These are phyloP conservation scores for Jaltomata sinuosa DNA, from an alignment of 257 asterid species.

Conservation along the genomic window DNA sequence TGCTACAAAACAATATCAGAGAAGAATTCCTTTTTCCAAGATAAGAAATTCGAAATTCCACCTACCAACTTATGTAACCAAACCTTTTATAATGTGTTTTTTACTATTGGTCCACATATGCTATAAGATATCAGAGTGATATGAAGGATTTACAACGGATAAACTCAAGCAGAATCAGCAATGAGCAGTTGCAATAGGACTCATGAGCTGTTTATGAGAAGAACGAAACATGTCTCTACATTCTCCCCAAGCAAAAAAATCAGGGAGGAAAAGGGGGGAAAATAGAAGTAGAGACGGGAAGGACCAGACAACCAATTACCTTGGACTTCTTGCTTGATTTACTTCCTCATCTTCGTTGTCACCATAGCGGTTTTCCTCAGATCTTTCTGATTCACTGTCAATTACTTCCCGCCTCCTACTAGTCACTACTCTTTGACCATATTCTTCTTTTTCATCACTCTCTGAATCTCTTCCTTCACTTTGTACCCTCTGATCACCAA, in stretches of 20 bases:
- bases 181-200: background rate
- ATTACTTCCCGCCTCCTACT: constrained; percentile 64
- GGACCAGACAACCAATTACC: constrained; percentile 31
- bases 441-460: constrained; percentile 72
- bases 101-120: background rate
- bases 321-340: constrained; percentile 56
- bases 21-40: background rate
- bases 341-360: constrained; percentile 78
- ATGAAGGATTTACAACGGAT: background rate
- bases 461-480: constrained; percentile 68
- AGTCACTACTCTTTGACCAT: constrained; percentile 54
- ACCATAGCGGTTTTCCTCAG: constrained; percentile 67
- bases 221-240: background rate
- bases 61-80: background rate
- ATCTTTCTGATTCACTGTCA: constrained; percentile 80
- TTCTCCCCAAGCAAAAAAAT: background rate
- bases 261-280: background rate
- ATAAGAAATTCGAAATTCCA: background rate
- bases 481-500: constrained; percentile 75
- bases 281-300: background rate
- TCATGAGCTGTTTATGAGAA: background rate
- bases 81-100: background rate
- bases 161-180: background rate
- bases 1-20: background rate
- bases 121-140: background rate